A percentile compares a stretch with the other conserved stretches of the same genome.
These are phyloP conservation scores for Galerina sulciceps DNA, from an alignment of 768 basidiomycete genomes.

Conservation along the genomic window DNA sequence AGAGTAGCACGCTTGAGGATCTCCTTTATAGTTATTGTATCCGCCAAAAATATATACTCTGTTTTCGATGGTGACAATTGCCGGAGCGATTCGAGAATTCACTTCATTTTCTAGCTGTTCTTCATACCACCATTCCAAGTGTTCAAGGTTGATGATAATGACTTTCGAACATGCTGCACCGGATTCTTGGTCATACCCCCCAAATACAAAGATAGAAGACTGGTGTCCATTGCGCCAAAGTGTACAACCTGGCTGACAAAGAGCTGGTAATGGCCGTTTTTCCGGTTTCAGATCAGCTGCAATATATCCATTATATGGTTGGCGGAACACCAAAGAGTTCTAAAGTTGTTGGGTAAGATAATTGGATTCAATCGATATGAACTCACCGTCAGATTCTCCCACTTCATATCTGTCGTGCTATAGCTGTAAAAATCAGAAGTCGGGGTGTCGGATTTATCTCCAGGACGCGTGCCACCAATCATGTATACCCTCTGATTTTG, in stretches of 20 bases:
- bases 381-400: slow-evolving; percentile 30
- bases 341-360: not conserved
- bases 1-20: slow-evolving; percentile 10
- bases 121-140: slow-evolving; percentile 27
- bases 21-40: slow-evolving; percentile 6
- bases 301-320: slow-evolving; percentile 18
- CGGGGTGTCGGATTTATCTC: slow-evolving; percentile 7
- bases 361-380: not conserved
- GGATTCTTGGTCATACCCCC: slow-evolving; percentile 21
- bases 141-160: slow-evolving; percentile 24
- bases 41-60: slow-evolving; percentile 32
- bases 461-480: slow-evolving; percentile 26
- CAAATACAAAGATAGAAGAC: slow-evolving; percentile 31
- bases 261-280: slow-evolving; percentile 16
- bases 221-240: slow-evolving; percentile 19
- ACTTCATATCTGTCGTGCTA: slow-evolving; percentile 21
- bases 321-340: slow-evolving; percentile 10
- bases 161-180: slow-evolving; percentile 7
- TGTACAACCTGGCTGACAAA: slow-evolving; percentile 20
- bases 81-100: slow-evolving; percentile 21
- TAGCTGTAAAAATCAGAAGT: slow-evolving; percentile 27
- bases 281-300: not conserved
- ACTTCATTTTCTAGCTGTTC: not conserved
- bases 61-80: slow-evolving; percentile 24
- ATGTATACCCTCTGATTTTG: slow-evolving; percentile 17